Percentiles rank a stretch among this genome's conserved stretches.
Conservation (phyloP, 495 filamentous ascomycete species). For the Penicillium macrosclerotiorum region DNA sequence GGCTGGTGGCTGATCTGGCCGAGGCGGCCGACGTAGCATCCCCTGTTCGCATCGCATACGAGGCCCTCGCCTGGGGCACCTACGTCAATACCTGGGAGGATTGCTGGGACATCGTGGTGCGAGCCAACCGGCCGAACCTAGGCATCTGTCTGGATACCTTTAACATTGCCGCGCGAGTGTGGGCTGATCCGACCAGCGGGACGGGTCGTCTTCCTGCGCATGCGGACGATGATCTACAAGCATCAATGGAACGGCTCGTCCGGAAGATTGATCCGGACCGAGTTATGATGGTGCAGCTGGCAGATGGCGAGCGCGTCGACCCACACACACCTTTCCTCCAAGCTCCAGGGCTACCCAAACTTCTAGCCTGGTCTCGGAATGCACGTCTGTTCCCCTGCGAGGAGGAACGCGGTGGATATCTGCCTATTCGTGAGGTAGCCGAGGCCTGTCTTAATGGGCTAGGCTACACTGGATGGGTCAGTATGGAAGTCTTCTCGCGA, state of each 20-base stretch:
- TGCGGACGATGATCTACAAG: slow-evolving; percentile 51
- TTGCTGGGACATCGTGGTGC: slow-evolving; percentile 61
- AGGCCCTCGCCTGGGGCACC: slow-evolving; percentile 69
- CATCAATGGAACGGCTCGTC: slow-evolving; percentile 55
- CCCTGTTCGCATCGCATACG: slow-evolving; percentile 63
- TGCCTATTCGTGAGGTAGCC: slow-evolving; percentile 55
- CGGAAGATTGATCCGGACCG: slow-evolving; percentile 55
- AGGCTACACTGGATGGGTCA: slow-evolving; percentile 68
- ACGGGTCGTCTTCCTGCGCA: slow-evolving; percentile 45
- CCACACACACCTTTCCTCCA: slow-evolving; percentile 16
- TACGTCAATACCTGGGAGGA: slow-evolving; percentile 67
- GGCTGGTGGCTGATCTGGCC: slow-evolving; percentile 58
- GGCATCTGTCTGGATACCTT: slow-evolving; percentile 74
- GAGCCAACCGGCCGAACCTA: slow-evolving; percentile 65
- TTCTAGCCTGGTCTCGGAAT: slow-evolving; percentile 65
- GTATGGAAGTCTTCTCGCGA: slow-evolving; percentile 69
- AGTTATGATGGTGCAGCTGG: slow-evolving; percentile 70
- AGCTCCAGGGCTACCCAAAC: slow-evolving; percentile 7
- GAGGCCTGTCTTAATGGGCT: slow-evolving; percentile 55
- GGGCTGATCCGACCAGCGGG: slow-evolving; percentile 57
- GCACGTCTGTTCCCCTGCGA: slow-evolving; percentile 69
- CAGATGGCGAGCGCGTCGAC: slow-evolving; percentile 62
- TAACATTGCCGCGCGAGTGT: slow-evolving; percentile 69
- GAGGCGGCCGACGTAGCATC: slow-evolving; percentile 61
- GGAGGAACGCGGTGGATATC: slow-evolving; percentile 60